Conservation (phyloP, 305 asterid species). For the Fraxinus ornus region DNA sequence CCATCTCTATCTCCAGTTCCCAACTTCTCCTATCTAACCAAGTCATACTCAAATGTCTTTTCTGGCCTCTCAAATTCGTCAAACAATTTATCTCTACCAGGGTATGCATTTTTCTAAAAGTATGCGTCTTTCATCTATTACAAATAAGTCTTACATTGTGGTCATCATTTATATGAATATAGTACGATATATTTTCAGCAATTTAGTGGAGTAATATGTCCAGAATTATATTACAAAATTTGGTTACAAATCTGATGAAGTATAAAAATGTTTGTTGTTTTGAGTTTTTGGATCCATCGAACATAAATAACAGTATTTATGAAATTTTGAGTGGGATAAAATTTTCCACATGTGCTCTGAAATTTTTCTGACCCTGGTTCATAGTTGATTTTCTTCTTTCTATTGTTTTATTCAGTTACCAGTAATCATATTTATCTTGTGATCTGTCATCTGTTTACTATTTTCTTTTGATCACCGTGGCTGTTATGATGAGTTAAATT, state of each 20-base stretch:
- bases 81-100: slow-evolving; percentile 47
- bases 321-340: background rate
- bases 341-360: background rate
- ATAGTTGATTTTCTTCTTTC: background rate
- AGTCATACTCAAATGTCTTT: slow-evolving; percentile 78
- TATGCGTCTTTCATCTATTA: background rate
- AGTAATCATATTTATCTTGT: background rate
- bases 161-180: background rate
- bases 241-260: background rate
- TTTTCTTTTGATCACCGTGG: background rate
- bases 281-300: background rate
- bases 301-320: background rate
- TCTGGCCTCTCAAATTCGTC: slow-evolving; percentile 65
- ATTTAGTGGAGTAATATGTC: background rate
- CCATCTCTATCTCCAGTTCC: slow-evolving; percentile 71
- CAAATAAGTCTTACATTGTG: background rate
- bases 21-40: slow-evolving; percentile 76
- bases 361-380: background rate
- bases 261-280: background rate
- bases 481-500: background rate
- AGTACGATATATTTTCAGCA: background rate
- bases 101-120: slow-evolving; percentile 38
- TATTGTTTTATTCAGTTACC: background rate
- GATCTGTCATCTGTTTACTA: background rate
- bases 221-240: background rate